phyloP scores from a whole-genome alignment of 495 filamentous ascomycete genomes.

The Cetradonia linearis region DNA sequence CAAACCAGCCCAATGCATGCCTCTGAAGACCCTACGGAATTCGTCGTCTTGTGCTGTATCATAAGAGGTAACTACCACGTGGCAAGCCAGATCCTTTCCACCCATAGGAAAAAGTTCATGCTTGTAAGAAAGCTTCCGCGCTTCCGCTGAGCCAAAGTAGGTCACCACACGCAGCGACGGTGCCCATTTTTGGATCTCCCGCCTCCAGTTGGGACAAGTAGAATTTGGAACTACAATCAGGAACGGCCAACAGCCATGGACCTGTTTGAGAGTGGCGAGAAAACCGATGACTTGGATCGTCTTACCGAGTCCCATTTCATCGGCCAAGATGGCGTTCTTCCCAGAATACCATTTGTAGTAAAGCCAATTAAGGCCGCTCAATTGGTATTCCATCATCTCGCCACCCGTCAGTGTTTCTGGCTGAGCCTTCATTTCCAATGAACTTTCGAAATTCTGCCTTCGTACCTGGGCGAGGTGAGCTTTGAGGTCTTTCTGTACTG shows the following conservation, averaged over 20 bases:
- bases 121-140: conserved; percentile 58
- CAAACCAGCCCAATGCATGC: conserved; percentile 73
- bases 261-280: conserved; percentile 64
- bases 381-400: conserved; percentile 84
- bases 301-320: conserved; percentile 99
- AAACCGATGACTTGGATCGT: conserved; percentile 89
- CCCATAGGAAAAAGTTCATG: conserved; percentile 76
- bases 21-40: conserved; percentile 49
- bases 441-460: conserved; percentile 49
- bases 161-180: conserved; percentile 78
- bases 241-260: conserved; percentile 83
- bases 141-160: conserved; percentile 66
- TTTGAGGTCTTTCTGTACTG: conserved; percentile 42
- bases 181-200: conserved; percentile 91
- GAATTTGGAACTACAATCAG: conserved; percentile 88
- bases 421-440: conserved; percentile 60
- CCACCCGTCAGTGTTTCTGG: conserved; percentile 65
- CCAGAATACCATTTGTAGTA: conserved; percentile 76
- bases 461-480: conserved; percentile 54
- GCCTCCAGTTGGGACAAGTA: conserved; percentile 92
- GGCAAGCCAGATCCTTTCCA: conserved; percentile 56
- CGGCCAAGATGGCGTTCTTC: conserved; percentile 87
- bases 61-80: conserved; percentile 92
- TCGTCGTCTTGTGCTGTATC: conserved; percentile 67
- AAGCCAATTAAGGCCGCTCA: conserved; percentile 95